A percentile compares a stretch with the other conserved stretches of the same genome.
Conservation (phyloP, 257 asterid species). For the Orobanche coerulescens region DNA sequence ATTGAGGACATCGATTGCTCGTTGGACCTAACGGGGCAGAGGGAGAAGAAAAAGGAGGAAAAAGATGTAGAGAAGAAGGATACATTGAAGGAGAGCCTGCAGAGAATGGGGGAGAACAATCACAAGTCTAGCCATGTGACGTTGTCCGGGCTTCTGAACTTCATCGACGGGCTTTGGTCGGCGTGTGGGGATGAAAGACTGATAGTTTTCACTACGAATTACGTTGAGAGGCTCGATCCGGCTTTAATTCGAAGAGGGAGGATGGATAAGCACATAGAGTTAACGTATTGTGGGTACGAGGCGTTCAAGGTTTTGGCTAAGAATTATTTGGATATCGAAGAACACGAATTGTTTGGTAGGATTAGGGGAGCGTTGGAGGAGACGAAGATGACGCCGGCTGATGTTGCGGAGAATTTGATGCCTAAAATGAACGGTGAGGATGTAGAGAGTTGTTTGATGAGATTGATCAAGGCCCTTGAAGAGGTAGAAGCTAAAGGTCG, state of each 20-base stretch:
- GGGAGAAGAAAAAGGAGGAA: slow-evolving; percentile 9
- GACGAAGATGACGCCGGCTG: slow-evolving; percentile 34
- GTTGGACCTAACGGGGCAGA: slow-evolving; percentile 40
- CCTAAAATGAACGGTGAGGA: slow-evolving; percentile 35
- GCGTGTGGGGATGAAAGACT: slow-evolving; percentile 46
- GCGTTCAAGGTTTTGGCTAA: slow-evolving; percentile 29
- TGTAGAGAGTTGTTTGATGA: slow-evolving; percentile 25
- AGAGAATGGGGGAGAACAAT: slow-evolving; percentile 21
- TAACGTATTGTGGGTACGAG: slow-evolving; percentile 43
- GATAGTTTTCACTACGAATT: slow-evolving; percentile 48
- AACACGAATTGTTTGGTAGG: slow-evolving; percentile 28
- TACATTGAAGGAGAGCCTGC: slow-evolving; percentile 10
- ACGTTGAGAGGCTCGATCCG: slow-evolving; percentile 44
- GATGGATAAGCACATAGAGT: slow-evolving; percentile 52
- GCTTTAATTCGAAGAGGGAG: slow-evolving; percentile 51
- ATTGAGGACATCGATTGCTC: slow-evolving; percentile 57
- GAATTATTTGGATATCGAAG: slow-evolving; percentile 23
- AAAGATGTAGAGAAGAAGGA: slow-evolving; percentile 12
- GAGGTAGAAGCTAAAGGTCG: slow-evolving; percentile 27
- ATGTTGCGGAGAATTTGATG: slow-evolving; percentile 49
- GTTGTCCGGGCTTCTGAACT: slow-evolving; percentile 48
- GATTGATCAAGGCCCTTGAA: slow-evolving; percentile 35
- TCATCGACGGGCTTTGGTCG: slow-evolving; percentile 65
- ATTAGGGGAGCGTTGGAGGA: slow-evolving; percentile 27
- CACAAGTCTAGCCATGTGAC: slow-evolving; percentile 38